Evolutionary conservation across 179 eudicot species (phyloP).

Genomic region (Silene noctiflora): DNA sequence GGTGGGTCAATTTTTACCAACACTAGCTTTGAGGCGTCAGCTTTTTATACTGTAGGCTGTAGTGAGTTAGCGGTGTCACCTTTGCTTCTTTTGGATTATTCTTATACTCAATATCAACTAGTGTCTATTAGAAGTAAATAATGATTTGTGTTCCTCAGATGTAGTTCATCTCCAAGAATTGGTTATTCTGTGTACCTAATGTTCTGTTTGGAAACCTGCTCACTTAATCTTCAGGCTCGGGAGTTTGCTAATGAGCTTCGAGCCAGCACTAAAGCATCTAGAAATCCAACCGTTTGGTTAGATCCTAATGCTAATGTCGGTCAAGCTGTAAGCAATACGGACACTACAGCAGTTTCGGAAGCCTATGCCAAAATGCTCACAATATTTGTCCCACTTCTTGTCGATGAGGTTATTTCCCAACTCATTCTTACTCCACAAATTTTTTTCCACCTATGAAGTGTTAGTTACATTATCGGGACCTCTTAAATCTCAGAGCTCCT

Average conservation of each 20-base stretch:
- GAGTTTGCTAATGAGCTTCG: constrained; percentile 98
- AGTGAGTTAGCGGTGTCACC: neutral
- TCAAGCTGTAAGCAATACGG: constrained; percentile 70
- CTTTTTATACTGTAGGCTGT: constrained; percentile 2
- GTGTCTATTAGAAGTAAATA: neutral
- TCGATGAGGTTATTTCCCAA: constrained; percentile 68
- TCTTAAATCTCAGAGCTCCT: constrained; percentile 73
- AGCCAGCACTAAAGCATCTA: constrained; percentile 88
- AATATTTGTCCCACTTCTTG: constrained; percentile 87
- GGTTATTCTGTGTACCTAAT: neutral
- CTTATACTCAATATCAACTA: neutral
- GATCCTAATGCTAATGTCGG: constrained; percentile 68
- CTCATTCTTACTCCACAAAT: neutral
- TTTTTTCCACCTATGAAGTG: neutral
- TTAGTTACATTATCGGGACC: constrained; percentile 17
- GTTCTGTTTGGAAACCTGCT: neutral
- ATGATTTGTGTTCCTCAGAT: neutral
- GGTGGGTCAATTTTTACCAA: too few relatives aligned
- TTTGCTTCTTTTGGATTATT: neutral
- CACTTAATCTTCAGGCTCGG: constrained; percentile 61
- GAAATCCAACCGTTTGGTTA: constrained; percentile 82
- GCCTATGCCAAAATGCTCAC: constrained; percentile 93
- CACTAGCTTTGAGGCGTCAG: neutral
- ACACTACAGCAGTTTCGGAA: constrained; percentile 89
- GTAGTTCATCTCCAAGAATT: neutral